Evolutionary conservation across 371 early-diverging fungal species (phyloP).

Genomic region (Parasitella parasitica): DNA sequence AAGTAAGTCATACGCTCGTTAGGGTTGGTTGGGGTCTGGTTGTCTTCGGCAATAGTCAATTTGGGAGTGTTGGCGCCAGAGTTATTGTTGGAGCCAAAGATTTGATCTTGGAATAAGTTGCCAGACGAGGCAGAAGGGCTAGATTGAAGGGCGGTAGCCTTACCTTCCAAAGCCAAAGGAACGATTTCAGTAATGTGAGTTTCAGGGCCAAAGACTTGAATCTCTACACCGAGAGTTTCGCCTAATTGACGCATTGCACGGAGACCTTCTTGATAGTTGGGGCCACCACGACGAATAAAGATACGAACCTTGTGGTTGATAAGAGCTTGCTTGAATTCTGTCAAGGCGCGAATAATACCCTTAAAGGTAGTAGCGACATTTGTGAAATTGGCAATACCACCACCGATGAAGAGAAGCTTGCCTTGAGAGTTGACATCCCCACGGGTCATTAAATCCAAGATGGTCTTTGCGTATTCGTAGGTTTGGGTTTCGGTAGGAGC

Average conservation of each 20-base stretch:
- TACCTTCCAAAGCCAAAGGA: constrained; percentile 83
- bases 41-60: constrained; percentile 36
- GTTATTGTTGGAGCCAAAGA: constrained; percentile 47
- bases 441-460: constrained; percentile 96
- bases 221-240: constrained; percentile 88
- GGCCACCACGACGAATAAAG: constrained; percentile 97
- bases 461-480: constrained; percentile 97
- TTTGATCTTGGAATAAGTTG: constrained; percentile 65
- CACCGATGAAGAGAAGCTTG: constrained; percentile 96
- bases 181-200: constrained; percentile 98
- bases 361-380: constrained; percentile 98
- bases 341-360: constrained; percentile 95
- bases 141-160: constrained; percentile 23
- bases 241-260: constrained; percentile 93
- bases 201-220: constrained; percentile 96
- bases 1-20: constrained; percentile 64
- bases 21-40: constrained; percentile 40
- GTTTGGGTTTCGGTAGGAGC: constrained; percentile 98
- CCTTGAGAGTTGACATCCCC: constrained; percentile 80
- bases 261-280: constrained; percentile 98
- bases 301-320: constrained; percentile 88
- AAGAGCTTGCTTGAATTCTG: constrained; percentile 86
- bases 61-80: constrained; percentile 40
- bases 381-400: constrained; percentile 99
- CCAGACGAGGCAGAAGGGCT: constrained; percentile 53